Evolutionary conservation across 2,329 filamentous ascomycete species (phyloP).

Genomic region (Venturiaceae sp.): DNA sequence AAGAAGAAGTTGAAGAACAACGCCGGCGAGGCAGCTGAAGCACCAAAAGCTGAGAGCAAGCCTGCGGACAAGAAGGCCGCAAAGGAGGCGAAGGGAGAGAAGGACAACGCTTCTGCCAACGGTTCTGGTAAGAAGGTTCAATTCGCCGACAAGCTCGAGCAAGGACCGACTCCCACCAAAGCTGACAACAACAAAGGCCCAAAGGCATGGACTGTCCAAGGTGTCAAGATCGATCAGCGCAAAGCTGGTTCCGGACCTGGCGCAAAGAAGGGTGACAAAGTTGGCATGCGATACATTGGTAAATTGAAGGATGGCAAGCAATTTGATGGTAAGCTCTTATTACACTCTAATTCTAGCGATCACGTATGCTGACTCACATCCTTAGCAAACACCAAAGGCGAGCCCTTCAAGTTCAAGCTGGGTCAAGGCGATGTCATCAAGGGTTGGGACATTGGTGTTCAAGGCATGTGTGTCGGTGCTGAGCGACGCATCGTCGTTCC

Average conservation of each 20-base stretch:
- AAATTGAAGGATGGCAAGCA: slow-evolving; percentile 89
- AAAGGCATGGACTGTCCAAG: slow-evolving; percentile 60
- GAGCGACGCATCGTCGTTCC: slow-evolving; percentile 92
- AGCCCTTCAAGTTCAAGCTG: slow-evolving; percentile 93
- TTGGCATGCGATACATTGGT: slow-evolving; percentile 96
- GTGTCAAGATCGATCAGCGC: slow-evolving; percentile 91
- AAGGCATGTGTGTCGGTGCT: slow-evolving; percentile 85
- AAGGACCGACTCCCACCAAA: slow-evolving; percentile 61
- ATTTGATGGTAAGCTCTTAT: slow-evolving; percentile 66
- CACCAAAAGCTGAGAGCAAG: slow-evolving; percentile 39
- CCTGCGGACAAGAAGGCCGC: slow-evolving; percentile 56
- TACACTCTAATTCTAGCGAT: background rate
- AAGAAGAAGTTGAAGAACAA: slow-evolving; percentile 99
- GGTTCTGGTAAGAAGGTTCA: slow-evolving; percentile 25
- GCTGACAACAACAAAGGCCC: slow-evolving; percentile 44
- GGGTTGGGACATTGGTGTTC: slow-evolving; percentile 93
- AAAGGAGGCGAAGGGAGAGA: slow-evolving; percentile 88
- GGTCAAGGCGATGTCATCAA: slow-evolving; percentile 95
- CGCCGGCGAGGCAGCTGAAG: slow-evolving; percentile 71
- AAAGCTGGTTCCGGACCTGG: slow-evolving; percentile 77
- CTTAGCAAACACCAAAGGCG: slow-evolving; percentile 94
- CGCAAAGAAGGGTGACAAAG: slow-evolving; percentile 81
- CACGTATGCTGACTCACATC: background rate
- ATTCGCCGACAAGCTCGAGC: slow-evolving; percentile 56
- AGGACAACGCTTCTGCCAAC: slow-evolving; percentile 17